phyloP scores from a whole-genome alignment of 2,329 filamentous ascomycete genomes.

The Canariomyces notabilis region DNA sequence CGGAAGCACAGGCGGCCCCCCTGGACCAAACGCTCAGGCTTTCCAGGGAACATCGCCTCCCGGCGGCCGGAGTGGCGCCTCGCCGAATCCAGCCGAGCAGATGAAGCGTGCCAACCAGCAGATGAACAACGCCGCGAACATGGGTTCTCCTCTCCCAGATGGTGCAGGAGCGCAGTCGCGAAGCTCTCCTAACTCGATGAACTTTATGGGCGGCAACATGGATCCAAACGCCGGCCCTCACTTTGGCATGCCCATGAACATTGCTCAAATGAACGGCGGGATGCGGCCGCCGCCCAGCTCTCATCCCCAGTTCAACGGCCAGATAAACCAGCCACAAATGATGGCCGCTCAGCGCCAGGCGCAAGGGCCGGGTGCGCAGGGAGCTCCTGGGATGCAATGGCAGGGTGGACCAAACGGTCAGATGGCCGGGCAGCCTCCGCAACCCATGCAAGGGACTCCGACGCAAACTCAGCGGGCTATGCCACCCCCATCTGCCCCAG shows the following conservation, averaged over 20 bases:
- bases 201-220: slow-evolving; percentile 59
- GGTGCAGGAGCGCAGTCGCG: slow-evolving; percentile 56
- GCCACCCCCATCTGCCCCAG: slow-evolving; percentile 61
- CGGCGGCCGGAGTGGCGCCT: slow-evolving; percentile 62
- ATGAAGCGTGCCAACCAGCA: slow-evolving; percentile 75
- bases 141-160: slow-evolving; percentile 68
- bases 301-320: slow-evolving; percentile 56
- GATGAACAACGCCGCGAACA: slow-evolving; percentile 58
- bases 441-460: slow-evolving; percentile 60
- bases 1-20: slow-evolving; percentile 48
- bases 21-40: slow-evolving; percentile 54
- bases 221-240: slow-evolving; percentile 55
- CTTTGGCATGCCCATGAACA: slow-evolving; percentile 55
- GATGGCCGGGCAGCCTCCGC: slow-evolving; percentile 42
- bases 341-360: slow-evolving; percentile 41
- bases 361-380: slow-evolving; percentile 44
- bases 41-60: slow-evolving; percentile 69
- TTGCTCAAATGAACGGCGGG: slow-evolving; percentile 54
- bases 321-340: slow-evolving; percentile 58
- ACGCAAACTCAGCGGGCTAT: slow-evolving; percentile 59
- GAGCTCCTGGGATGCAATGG: slow-evolving; percentile 39
- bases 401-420: slow-evolving; percentile 38
- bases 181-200: slow-evolving; percentile 58
- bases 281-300: slow-evolving; percentile 68
- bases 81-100: slow-evolving; percentile 71